These are phyloP conservation scores for Chrysoporthe deuterocubensis DNA, from an alignment of 2,329 filamentous ascomycete genomes.

Conservation along the genomic window DNA sequence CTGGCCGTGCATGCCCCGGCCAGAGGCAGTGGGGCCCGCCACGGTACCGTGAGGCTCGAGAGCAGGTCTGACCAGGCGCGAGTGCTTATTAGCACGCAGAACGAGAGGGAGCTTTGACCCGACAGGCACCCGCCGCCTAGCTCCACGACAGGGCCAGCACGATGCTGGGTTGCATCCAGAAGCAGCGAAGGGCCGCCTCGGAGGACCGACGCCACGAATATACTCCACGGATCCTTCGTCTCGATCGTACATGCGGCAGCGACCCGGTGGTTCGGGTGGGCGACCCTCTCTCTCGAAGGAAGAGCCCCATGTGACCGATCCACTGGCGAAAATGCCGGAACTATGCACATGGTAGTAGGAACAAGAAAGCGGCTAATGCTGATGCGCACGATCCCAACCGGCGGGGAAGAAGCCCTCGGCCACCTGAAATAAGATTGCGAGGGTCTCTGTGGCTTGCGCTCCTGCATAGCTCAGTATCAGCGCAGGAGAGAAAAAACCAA, in stretches of 20 bases:
- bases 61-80: too few species aligned
- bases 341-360: neutral
- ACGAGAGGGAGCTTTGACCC: neutral
- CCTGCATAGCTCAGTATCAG: constrained; percentile 4
- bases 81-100: neutral
- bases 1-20: neutral
- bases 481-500: too few species aligned
- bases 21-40: neutral
- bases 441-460: constrained; percentile 3
- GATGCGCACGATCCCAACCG: neutral
- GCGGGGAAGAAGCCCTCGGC: neutral
- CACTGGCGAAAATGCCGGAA: neutral
- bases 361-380: neutral
- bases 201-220: neutral
- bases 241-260: constrained; percentile 5
- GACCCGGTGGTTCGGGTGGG: constrained; percentile 22
- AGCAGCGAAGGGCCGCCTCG: neutral
- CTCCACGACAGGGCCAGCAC: too few species aligned
- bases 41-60: too few species aligned
- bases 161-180: neutral
- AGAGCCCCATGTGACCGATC: neutral
- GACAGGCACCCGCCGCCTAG: neutral
- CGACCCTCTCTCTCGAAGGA: constrained; percentile 11
- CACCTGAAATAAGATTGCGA: neutral
- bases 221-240: constrained; percentile 6